Base-by-base conservation (phyloP, 805 yeast genomes). In the Candida manassasensis region DNA sequence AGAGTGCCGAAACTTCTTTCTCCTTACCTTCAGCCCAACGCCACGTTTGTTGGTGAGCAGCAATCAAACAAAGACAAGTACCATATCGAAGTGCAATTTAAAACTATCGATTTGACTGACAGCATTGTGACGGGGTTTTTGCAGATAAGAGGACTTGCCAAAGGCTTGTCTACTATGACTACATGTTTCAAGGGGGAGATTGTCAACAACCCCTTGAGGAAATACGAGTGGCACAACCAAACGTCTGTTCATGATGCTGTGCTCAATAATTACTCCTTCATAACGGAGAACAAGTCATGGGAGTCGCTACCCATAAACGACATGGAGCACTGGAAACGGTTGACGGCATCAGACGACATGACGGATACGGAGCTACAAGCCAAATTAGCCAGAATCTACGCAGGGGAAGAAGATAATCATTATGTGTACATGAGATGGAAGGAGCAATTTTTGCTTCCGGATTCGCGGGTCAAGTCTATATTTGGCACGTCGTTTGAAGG, bases 371-470 rank as follows among this genome's bases (percentile, higher is more conserved):
- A 55, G 29, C 46, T 67, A 26, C 40, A 49, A 21, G 40, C 46
- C 24, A 56, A 54, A 34, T 51, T 67, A 36, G 39, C 40, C 12
- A 41, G 38, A 19, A 62, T 66, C 30, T 63, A 60, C 42, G 30
- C 48, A 19, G 64, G 65, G 15, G 33, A 44, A 21, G 57, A 52
- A 24, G 59, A 60, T 32, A 44, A 47, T 14, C 48, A 57, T 16
- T 55, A 49, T 48, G 59, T 89, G 4, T 89, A 79, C 54, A 89
- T 89, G 96, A 71, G 96, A 46, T 89, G 97, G 97, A 89, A 89
- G 60, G 97, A 89, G 57, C 76, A 79, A 49, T 87, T 87, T 51
- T 61, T 89, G 41, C 79, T 84, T 6, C 95, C 95, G 0, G 95
- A 87, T 59, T 79, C 87, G 19, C 59, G 63, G 38, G 62, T 81